Conservation (phyloP, 2,329 filamentous ascomycete genomes). For the Boeremia exigua region DNA sequence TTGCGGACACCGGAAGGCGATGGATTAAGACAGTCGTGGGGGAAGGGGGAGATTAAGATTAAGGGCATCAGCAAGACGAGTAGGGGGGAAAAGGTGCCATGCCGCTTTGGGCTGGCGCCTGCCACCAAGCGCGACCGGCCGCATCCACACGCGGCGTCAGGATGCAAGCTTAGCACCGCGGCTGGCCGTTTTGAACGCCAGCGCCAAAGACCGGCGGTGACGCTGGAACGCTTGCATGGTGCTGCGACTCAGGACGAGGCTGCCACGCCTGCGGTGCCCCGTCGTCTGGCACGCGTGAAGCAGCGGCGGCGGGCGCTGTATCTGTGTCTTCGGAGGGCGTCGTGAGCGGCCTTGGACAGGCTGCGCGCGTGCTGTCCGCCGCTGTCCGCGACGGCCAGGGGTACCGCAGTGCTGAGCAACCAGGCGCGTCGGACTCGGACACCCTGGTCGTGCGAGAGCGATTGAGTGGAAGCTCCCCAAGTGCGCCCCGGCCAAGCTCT, state of each 20-base stretch:
- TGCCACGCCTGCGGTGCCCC: conserved; percentile 7
- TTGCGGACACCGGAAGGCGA: conserved; percentile 38
- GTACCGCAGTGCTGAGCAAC: conserved; percentile 7
- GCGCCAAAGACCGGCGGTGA: conserved; percentile 28
- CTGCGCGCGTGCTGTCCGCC: conserved; percentile 1
- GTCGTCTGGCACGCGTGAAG: neutral
- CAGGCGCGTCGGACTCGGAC: conserved; percentile 16
- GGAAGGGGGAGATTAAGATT: conserved; percentile 44
- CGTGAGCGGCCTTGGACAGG: neutral
- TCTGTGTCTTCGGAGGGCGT: neutral
- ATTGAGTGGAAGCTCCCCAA: conserved; percentile 20
- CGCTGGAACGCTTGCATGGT: conserved; percentile 23
- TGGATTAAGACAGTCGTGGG: conserved; percentile 42
- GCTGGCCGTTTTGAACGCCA: conserved; percentile 31
- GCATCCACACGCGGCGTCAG: conserved; percentile 19
- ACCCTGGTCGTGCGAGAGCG: conserved; percentile 9
- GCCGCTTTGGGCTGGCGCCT: conserved; percentile 13
- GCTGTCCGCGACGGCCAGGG: conserved; percentile 17
- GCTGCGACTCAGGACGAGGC: conserved; percentile 19
- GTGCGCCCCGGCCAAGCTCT: conserved; percentile 12
- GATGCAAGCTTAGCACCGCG: conserved; percentile 25
- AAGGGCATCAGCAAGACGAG: conserved; percentile 35
- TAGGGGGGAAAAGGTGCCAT: conserved; percentile 33
- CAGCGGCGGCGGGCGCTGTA: neutral
- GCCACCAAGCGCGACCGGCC: conserved; percentile 21